A percentile compares a stretch with the other conserved stretches of the same genome.
phyloP scores from a whole-genome alignment of 345 rosid genomes.

The Ceriops zippeliana region DNA sequence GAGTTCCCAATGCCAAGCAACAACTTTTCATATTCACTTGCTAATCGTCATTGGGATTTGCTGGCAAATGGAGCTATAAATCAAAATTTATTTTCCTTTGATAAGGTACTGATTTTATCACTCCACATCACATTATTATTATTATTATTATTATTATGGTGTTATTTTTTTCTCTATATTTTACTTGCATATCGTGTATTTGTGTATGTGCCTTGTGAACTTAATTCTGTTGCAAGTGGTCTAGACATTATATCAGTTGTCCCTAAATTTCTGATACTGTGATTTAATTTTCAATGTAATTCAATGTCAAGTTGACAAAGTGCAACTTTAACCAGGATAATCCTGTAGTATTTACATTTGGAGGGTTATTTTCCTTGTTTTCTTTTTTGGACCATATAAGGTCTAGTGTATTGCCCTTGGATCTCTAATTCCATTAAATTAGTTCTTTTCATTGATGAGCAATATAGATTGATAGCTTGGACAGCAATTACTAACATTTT shows the following conservation, averaged over 20 bases:
- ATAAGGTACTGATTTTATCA: conserved; percentile 46
- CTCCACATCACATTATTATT: conserved; percentile 7
- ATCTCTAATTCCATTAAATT: neutral
- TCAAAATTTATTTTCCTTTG: conserved; percentile 62
- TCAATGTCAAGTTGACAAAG: neutral
- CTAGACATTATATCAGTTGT: neutral
- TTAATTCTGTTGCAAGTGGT: neutral
- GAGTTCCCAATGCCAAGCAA: conserved; percentile 92
- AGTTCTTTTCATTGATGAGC: neutral
- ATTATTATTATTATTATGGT: neutral
- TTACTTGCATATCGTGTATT: no score
- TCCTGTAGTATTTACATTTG: neutral
- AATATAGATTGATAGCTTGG: conserved; percentile 5
- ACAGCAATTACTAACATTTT: conserved; percentile 4
- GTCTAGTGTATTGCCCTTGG: neutral
- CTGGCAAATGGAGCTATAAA: conserved; percentile 52
- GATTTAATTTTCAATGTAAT: neutral
- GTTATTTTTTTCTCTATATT: neutral
- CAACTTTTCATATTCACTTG: conserved; percentile 77
- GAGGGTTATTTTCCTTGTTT: neutral
- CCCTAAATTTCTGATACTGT: neutral
- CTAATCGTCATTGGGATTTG: conserved; percentile 82
- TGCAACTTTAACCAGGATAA: neutral
- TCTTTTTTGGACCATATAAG: conserved; percentile 2
- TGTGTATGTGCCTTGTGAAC: no score